A percentile compares a stretch with the other conserved stretches of the same genome.
Evolutionary conservation across 2,329 filamentous ascomycete genomes (phyloP).

Genomic region (Aspergillus arachidicola): DNA sequence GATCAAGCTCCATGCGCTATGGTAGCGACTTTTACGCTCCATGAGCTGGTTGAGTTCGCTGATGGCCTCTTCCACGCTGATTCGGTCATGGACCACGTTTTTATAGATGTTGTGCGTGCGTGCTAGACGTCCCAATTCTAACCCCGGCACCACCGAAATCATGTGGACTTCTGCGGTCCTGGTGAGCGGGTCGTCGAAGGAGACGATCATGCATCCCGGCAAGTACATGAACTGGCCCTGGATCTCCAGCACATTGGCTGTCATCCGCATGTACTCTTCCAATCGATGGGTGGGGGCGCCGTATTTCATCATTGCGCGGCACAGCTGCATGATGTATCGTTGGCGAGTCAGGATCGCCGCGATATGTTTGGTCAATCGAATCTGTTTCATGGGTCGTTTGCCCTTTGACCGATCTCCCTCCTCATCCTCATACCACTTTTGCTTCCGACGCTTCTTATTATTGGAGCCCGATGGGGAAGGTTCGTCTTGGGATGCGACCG

Average conservation of each 20-base stretch:
- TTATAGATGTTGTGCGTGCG: conserved; percentile 49
- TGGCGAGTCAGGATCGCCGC: conserved; percentile 66
- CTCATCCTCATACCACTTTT: conserved; percentile 16
- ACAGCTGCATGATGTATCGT: conserved; percentile 34
- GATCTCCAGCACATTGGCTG: conserved; percentile 79
- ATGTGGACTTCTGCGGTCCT: conserved; percentile 49
- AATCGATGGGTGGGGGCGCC: conserved; percentile 33
- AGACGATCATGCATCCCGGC: conserved; percentile 52
- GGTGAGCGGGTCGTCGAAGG: conserved; percentile 63
- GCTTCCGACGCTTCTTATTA: conserved; percentile 9
- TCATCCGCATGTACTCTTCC: conserved; percentile 88
- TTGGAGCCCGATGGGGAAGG: not conserved
- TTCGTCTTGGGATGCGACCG: not conserved
- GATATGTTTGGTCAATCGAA: conserved; percentile 61
- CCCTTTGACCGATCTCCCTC: conserved; percentile 35
- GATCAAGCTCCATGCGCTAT: conserved; percentile 54
- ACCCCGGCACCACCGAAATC: conserved; percentile 41
- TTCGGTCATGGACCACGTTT: conserved; percentile 46
- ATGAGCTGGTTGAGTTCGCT: conserved; percentile 54
- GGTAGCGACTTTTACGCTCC: conserved; percentile 57
- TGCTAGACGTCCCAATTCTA: conserved; percentile 45
- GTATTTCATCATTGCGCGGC: conserved; percentile 33
- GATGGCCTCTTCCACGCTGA: conserved; percentile 44
- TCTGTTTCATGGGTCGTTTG: conserved; percentile 38
- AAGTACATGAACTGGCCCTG: conserved; percentile 87